Conservation (phyloP, 2,329 filamentous ascomycete species). For the Cladosporium sp. region DNA sequence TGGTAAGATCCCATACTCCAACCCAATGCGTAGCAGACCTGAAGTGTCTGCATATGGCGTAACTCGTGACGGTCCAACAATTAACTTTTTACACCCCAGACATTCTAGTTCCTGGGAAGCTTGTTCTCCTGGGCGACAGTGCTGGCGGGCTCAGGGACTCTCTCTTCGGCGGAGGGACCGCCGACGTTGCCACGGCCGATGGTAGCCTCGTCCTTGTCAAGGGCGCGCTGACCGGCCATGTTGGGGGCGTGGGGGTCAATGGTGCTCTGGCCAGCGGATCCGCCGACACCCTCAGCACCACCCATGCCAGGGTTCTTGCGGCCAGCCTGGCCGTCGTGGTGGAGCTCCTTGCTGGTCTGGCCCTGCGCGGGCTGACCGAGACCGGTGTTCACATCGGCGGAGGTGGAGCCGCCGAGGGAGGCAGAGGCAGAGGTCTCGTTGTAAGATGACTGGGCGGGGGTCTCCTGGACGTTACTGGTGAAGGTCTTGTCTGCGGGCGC, state of each 20-base stretch:
- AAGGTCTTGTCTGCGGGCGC: constrained; percentile 49
- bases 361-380: constrained; percentile 47
- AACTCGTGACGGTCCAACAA: constrained; percentile 1
- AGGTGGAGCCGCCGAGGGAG: constrained; percentile 48
- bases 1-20: constrained; percentile 4
- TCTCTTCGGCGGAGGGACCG: constrained; percentile 30
- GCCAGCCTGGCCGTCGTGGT: constrained; percentile 30
- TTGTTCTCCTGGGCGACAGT: constrained; percentile 23
- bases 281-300: constrained; percentile 42
- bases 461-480: constrained; percentile 36
- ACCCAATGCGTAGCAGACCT: background rate
- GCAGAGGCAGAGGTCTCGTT: constrained; percentile 38
- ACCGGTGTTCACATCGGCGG: constrained; percentile 47
- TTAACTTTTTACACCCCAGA: background rate
- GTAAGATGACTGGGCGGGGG: constrained; percentile 38
- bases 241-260: constrained; percentile 21
- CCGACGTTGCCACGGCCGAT: constrained; percentile 30
- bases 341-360: constrained; percentile 43
- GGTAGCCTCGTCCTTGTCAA: constrained; percentile 22
- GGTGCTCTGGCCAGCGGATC: constrained; percentile 15
- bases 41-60: constrained; percentile 4
- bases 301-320: constrained; percentile 35
- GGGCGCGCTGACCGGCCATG: constrained; percentile 31
- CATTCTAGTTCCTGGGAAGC: constrained; percentile 1
- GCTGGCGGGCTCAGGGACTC: constrained; percentile 27